Conservation (phyloP, 1,139 yeast species). For the Taphrina pruni region DNA sequence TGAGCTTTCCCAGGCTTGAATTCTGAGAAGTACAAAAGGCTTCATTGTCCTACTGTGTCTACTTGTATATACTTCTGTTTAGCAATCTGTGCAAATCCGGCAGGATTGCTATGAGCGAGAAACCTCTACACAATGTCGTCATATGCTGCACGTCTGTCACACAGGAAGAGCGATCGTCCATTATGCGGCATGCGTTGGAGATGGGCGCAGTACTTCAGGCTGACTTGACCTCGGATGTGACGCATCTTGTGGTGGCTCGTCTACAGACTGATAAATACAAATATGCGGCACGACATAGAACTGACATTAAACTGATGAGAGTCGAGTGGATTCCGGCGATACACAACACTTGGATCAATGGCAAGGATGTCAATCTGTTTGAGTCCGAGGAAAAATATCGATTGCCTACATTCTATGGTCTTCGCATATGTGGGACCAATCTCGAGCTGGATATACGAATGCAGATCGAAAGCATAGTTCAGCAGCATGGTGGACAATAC, state of each 20-base stretch:
- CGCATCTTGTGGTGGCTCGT: constrained; percentile 70
- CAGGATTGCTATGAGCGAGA: constrained; percentile 28
- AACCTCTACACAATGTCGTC: constrained; percentile 49
- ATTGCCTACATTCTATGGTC: constrained; percentile 59
- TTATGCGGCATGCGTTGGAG: constrained; percentile 45
- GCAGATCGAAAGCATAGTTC: constrained; percentile 55
- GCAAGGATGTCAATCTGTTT: constrained; percentile 55
- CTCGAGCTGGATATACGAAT: constrained; percentile 53
- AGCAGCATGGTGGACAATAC: constrained; percentile 64
- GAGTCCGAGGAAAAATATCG: constrained; percentile 48
- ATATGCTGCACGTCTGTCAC: constrained; percentile 51
- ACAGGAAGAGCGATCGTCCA: constrained; percentile 43
- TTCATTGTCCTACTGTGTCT: no score
- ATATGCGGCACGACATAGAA: constrained; percentile 65
- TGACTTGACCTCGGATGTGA: constrained; percentile 71
- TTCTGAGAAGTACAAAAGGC: no score
- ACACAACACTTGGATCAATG: constrained; percentile 62
- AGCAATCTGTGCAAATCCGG: no score
- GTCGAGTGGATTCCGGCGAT: constrained; percentile 58
- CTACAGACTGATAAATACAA: constrained; percentile 69
- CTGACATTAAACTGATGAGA: constrained; percentile 64
- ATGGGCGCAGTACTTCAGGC: constrained; percentile 70
- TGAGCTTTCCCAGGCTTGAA: no score
- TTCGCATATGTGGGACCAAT: constrained; percentile 63
- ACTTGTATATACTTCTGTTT: no score